These are phyloP conservation scores for Carex arenaria DNA, from an alignment of 202 grass and related monocot genomes.

Conservation along the genomic window DNA sequence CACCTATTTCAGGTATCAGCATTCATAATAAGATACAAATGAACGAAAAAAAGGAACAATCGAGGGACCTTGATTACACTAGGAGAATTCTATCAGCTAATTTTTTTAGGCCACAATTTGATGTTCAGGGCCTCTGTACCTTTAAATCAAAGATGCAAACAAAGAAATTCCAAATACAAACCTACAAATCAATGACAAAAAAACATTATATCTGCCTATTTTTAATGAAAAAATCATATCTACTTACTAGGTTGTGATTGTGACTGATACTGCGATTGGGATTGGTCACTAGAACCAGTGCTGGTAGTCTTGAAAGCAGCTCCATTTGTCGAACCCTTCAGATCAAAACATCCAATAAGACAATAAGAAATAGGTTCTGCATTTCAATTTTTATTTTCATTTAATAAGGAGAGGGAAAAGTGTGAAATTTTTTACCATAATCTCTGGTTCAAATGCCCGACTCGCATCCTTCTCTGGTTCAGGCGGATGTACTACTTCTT, in stretches of 20 bases:
- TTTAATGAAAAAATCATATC: not conserved
- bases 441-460: constrained; percentile 52
- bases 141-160: not conserved
- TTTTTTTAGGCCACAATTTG: not conserved
- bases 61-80: not conserved
- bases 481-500: constrained; percentile 49
- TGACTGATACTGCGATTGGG: constrained; percentile 33
- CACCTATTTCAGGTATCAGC: constrained; percentile 33
- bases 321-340: constrained; percentile 75
- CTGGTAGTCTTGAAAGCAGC: constrained; percentile 51
- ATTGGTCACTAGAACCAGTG: constrained; percentile 43
- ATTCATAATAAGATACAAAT: not conserved
- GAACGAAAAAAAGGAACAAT: constrained; percentile 5
- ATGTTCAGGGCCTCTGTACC: not conserved
- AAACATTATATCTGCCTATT: too few species aligned
- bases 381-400: constrained; percentile 7
- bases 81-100: not conserved
- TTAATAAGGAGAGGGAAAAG: constrained; percentile 18
- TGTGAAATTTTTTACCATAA: constrained; percentile 10
- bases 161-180: not conserved
- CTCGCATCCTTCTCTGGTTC: constrained; percentile 41
- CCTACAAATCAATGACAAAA: not conserved
- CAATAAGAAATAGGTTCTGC: constrained; percentile 17
- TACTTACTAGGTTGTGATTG: constrained; percentile 45
- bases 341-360: not conserved